A percentile compares a stretch with the other conserved stretches of the same genome.
Evolutionary conservation across 2,329 filamentous ascomycete genomes (phyloP).

Genomic region (Microcyclospora tardicrescens): DNA sequence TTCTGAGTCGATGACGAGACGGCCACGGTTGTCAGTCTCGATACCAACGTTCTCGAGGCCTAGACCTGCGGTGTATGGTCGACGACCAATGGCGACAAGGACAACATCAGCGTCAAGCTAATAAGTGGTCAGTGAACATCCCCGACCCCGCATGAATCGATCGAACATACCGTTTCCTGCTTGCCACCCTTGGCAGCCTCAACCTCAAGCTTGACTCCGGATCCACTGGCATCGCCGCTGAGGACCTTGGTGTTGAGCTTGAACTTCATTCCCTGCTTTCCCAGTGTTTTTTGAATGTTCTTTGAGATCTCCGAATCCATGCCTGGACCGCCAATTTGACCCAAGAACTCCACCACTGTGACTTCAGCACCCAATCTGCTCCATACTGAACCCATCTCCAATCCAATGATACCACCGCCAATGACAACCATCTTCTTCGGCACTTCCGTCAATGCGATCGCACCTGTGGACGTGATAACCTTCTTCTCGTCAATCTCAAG

Average conservation of each 20-base stretch:
- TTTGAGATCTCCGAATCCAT: constrained; percentile 96
- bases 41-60: constrained; percentile 89
- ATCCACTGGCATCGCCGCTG: constrained; percentile 66
- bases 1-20: constrained; percentile 93
- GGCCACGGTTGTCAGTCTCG: constrained; percentile 83
- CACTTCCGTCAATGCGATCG: constrained; percentile 76
- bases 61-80: constrained; percentile 84
- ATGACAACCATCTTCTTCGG: constrained; percentile 96
- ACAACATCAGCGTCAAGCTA: constrained; percentile 90
- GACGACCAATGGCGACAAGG: constrained; percentile 88
- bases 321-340: constrained; percentile 91
- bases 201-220: constrained; percentile 67
- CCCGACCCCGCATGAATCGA: background rate
- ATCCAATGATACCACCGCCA: constrained; percentile 93
- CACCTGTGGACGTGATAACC: constrained; percentile 91
- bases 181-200: constrained; percentile 96
- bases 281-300: constrained; percentile 77
- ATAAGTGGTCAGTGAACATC: constrained; percentile 12
- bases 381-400: constrained; percentile 98
- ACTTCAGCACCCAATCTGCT: constrained; percentile 86
- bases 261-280: constrained; percentile 96
- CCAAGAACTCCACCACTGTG: constrained; percentile 91
- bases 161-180: constrained; percentile 59
- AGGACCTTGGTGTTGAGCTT: constrained; percentile 94
- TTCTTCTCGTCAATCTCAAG: constrained; percentile 95